phyloP scores from a whole-genome alignment of 2,329 filamentous ascomycete genomes.

The Diaporthe australafricana region DNA sequence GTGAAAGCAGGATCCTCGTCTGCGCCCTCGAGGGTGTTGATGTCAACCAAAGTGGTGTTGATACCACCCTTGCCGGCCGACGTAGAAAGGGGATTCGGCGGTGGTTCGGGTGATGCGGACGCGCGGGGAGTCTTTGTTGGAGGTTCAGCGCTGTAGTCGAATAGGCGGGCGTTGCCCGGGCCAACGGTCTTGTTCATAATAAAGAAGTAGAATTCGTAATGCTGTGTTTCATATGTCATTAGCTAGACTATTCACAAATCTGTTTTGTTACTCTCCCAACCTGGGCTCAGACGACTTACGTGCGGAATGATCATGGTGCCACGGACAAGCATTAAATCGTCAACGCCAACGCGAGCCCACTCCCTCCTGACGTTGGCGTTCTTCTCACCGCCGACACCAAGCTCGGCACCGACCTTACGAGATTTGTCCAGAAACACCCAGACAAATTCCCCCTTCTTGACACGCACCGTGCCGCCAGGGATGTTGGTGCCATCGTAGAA shows the following conservation, averaged over 20 bases:
- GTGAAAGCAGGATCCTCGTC: slow-evolving; percentile 83
- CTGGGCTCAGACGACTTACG: slow-evolving; percentile 65
- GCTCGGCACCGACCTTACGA: slow-evolving; percentile 87
- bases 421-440: slow-evolving; percentile 96
- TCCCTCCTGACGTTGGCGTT: slow-evolving; percentile 77
- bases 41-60: slow-evolving; percentile 54
- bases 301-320: slow-evolving; percentile 94
- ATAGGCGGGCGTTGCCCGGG: slow-evolving; percentile 78
- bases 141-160: slow-evolving; percentile 75
- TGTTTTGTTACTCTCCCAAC: slow-evolving; percentile 26
- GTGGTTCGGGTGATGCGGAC: slow-evolving; percentile 4
- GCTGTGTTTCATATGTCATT: slow-evolving; percentile 63
- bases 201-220: slow-evolving; percentile 98
- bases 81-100: slow-evolving; percentile 51
- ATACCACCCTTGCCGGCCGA: slow-evolving; percentile 49
- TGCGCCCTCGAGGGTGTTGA: slow-evolving; percentile 77
- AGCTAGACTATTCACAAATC: slow-evolving; percentile 36
- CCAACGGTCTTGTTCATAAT: slow-evolving; percentile 87
- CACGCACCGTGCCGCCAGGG: slow-evolving; percentile 82
- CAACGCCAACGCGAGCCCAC: slow-evolving; percentile 94
- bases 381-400: slow-evolving; percentile 76
- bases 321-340: slow-evolving; percentile 93
- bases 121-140: slow-evolving; percentile 43
- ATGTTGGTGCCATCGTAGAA: slow-evolving; percentile 96
- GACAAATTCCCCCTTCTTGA: slow-evolving; percentile 92